phyloP scores from a whole-genome alignment of 164 flowering plant genomes.

The Chimonanthus praecox region DNA sequence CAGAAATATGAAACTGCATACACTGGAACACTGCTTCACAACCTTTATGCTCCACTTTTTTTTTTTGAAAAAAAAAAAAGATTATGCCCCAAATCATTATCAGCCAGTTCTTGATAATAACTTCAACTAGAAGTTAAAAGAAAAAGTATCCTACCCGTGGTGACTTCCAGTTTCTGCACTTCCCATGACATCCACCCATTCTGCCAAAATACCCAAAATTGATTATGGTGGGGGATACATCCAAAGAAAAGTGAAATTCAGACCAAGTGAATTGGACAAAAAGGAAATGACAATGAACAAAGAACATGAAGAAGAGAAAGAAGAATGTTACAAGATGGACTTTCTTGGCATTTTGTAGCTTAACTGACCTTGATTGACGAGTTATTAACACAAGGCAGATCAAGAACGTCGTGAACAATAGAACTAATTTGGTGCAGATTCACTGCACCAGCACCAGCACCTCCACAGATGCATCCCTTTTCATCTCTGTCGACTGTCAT shows the following conservation, averaged over 20 bases:
- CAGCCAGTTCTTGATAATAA: too few species aligned
- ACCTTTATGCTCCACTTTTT: too few species aligned
- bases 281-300: too few species aligned
- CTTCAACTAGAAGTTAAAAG: too few species aligned
- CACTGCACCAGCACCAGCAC: constrained; percentile 32
- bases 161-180: not conserved
- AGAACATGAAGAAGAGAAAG: not conserved
- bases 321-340: not conserved
- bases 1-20: not conserved
- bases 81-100: too few species aligned
- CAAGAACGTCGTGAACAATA: constrained; percentile 70
- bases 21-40: too few species aligned
- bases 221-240: not conserved
- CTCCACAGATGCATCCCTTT: constrained; percentile 71
- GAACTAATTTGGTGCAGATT: constrained; percentile 52
- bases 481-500: constrained; percentile 51
- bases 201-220: not conserved
- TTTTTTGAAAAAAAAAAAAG: too few species aligned
- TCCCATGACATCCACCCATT: not conserved
- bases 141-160: too few species aligned
- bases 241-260: not conserved
- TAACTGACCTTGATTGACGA: constrained; percentile 53
- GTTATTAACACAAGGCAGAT: constrained; percentile 67
- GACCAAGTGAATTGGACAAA: not conserved
- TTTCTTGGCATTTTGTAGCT: not conserved